Percentiles rank a stretch among this genome's conserved stretches.
These are phyloP conservation scores for Macadamia tetraphylla DNA, from an alignment of 164 flowering plant genomes.

Conservation along the genomic window DNA sequence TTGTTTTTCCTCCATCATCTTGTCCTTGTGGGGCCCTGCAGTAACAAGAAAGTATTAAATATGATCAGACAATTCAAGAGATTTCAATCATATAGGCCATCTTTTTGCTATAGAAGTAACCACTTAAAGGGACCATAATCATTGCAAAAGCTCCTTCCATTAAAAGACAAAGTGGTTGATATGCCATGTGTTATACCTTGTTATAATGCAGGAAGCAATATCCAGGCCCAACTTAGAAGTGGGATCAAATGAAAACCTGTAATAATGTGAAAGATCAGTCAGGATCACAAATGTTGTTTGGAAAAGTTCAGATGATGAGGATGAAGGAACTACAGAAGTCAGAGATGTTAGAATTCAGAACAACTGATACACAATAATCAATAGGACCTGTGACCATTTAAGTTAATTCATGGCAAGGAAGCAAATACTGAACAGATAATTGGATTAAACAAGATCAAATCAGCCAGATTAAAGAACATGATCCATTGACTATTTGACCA, in stretches of 20 bases:
- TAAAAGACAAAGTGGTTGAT: neutral
- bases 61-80: neutral
- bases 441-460: no score
- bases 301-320: no score
- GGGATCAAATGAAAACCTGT: slow-evolving; percentile 95
- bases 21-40: slow-evolving; percentile 81
- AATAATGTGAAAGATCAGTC: slow-evolving; percentile 13
- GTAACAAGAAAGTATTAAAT: slow-evolving; percentile 9
- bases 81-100: neutral
- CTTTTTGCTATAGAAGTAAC: neutral
- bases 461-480: no score
- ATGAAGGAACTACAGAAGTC: no score
- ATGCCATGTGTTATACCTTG: slow-evolving; percentile 49
- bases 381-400: no score
- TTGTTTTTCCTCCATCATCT: slow-evolving; percentile 80
- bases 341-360: neutral
- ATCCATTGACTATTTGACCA: no score
- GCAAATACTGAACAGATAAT: no score
- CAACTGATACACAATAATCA: no score
- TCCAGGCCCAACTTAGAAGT: slow-evolving; percentile 74
- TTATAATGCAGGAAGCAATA: slow-evolving; percentile 85
- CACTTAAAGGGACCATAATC: neutral
- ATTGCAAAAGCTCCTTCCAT: neutral
- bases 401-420: no score
- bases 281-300: neutral